A percentile compares a stretch with the other conserved stretches of the same genome.
phyloP scores from a whole-genome alignment of 257 asterid species.

The Solanum piurae region DNA sequence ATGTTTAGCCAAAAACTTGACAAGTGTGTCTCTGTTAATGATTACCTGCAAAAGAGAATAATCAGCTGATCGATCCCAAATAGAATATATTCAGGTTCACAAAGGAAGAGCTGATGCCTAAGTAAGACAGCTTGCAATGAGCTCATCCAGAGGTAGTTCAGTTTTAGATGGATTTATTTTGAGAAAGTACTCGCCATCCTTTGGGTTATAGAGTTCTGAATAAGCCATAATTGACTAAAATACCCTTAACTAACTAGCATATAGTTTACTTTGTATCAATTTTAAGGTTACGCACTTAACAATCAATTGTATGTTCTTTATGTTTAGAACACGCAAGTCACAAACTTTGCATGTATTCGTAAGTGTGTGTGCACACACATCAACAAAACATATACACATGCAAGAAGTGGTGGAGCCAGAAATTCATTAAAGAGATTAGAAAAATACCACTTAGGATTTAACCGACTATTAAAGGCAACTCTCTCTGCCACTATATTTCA shows the following conservation, averaged over 20 bases:
- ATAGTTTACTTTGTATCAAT: neutral
- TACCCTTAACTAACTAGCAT: neutral
- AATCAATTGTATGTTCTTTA: neutral
- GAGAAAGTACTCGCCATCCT: neutral
- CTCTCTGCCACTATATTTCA: neutral
- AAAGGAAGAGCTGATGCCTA: neutral
- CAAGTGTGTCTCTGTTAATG: constrained; percentile 55
- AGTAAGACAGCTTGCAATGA: neutral
- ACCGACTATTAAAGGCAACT: neutral
- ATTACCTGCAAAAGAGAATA: constrained; percentile 39
- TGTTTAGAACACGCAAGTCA: neutral
- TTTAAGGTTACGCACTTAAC: neutral
- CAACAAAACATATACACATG: too few relatives aligned
- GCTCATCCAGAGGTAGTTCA: too few relatives aligned
- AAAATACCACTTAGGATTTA: neutral
- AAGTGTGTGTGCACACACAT: neutral
- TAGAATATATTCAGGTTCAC: neutral
- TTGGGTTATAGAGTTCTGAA: neutral
- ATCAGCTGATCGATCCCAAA: neutral
- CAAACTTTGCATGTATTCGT: neutral
- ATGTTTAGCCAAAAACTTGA: constrained; percentile 69
- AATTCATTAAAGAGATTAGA: neutral
- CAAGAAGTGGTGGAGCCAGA: neutral
- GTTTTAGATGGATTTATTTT: neutral
- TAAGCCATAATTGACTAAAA: neutral